Conservation (phyloP, 176 grass and related monocot species). For the Oropetium thomaeum region DNA sequence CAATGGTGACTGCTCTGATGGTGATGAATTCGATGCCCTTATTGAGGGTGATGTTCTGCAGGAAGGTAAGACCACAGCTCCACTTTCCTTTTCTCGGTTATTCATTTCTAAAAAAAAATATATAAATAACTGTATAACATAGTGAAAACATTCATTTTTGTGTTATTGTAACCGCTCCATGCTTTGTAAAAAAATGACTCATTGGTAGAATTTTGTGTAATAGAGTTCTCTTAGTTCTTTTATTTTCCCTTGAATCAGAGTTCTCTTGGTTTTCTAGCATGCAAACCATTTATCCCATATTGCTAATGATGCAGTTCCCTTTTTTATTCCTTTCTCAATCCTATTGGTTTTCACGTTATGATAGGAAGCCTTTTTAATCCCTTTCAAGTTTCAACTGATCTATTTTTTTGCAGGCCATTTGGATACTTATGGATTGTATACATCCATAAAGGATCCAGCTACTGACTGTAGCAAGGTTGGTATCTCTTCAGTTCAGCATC, state of each 20-base stretch:
- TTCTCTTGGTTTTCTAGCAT: conserved; percentile 9
- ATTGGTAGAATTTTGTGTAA: conserved; percentile 15
- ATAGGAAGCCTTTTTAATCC: conserved; percentile 13
- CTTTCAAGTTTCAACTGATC: conserved; percentile 16
- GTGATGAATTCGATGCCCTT: conserved; percentile 58
- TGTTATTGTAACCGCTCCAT: conserved; percentile 1
- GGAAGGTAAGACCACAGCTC: conserved; percentile 53
- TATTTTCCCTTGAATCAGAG: not conserved
- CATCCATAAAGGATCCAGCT: conserved; percentile 40
- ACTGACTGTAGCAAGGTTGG: conserved; percentile 29
- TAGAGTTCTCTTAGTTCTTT: conserved; percentile 26
- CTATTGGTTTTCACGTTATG: not conserved
- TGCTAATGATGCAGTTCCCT: not conserved
- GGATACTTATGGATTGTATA: conserved; percentile 37
- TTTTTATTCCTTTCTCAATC: conserved; percentile 27
- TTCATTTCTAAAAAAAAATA: not conserved
- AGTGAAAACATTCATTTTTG: not conserved
- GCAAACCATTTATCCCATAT: conserved; percentile 1
- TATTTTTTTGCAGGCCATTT: conserved; percentile 52
- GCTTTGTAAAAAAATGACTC: conserved; percentile 13
- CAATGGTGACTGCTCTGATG: conserved; percentile 57
- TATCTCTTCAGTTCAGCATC: conserved; percentile 24
- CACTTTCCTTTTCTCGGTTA: conserved; percentile 24
- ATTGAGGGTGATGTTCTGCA: conserved; percentile 40
- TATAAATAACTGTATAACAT: conserved; percentile 11